These are phyloP conservation scores for Fusarium hainanense DNA, from an alignment of 2,329 filamentous ascomycete species.

Conservation along the genomic window DNA sequence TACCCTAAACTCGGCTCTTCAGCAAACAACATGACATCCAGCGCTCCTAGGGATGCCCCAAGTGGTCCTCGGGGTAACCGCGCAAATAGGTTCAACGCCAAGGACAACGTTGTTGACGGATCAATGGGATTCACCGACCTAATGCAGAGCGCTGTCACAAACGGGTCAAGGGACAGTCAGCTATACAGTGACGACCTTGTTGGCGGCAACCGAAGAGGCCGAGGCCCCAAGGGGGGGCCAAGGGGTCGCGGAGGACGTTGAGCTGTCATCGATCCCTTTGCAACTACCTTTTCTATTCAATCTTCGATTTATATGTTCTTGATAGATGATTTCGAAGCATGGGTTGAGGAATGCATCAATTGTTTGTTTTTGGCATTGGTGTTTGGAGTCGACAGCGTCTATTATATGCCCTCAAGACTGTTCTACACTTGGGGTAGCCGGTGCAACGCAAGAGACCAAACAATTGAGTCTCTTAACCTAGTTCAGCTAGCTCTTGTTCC, in stretches of 20 bases:
- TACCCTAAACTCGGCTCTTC: constrained; percentile 69
- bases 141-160: constrained; percentile 49
- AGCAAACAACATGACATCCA: constrained; percentile 41
- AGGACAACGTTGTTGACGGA: constrained; percentile 63
- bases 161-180: constrained; percentile 47
- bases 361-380: constrained; percentile 21
- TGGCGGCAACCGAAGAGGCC: constrained; percentile 44
- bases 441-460: not conserved
- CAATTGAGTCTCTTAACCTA: not conserved
- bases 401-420: not conserved
- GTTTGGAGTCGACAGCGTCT: constrained; percentile 30
- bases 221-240: constrained; percentile 34
- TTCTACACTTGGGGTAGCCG: not conserved
- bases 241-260: constrained; percentile 41
- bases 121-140: constrained; percentile 64
- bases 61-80: constrained; percentile 48
- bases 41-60: constrained; percentile 40
- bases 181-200: constrained; percentile 66
- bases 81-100: constrained; percentile 32
- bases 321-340: not conserved
- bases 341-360: not conserved
- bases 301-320: not conserved
- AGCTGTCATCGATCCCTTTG: constrained; percentile 3
- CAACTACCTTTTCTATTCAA: not conserved
- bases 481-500: not conserved